Percentiles rank a stretch among this genome's conserved stretches.
Evolutionary conservation across 1,139 yeast genomes (phyloP).

Genomic region (Nematodospora anomalae): DNA sequence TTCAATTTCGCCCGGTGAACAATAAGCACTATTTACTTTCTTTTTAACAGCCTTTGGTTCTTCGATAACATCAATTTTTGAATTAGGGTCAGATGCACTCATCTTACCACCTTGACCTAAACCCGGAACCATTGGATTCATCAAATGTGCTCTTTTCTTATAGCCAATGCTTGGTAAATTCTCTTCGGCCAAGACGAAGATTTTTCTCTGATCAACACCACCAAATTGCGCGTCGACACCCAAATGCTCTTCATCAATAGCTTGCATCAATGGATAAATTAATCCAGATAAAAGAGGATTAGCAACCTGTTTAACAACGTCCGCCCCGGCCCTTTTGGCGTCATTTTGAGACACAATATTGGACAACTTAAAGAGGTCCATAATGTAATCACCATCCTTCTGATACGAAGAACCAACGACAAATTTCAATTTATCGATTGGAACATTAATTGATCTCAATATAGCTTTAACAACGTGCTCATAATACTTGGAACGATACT

Average conservation of each 20-base stretch:
- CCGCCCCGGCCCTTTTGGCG: slow-evolving; percentile 99
- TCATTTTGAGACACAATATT: slow-evolving; percentile 89
- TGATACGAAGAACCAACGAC: slow-evolving; percentile 90
- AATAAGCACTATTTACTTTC: slow-evolving; percentile 89
- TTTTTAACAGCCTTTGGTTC: slow-evolving; percentile 84
- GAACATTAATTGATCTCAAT: slow-evolving; percentile 81
- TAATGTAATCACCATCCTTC: slow-evolving; percentile 68
- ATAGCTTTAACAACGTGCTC: slow-evolving; percentile 81
- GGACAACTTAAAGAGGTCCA: slow-evolving; percentile 85
- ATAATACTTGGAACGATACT: slow-evolving; percentile 86
- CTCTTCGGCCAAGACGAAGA: slow-evolving; percentile 96
- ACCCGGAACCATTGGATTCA: slow-evolving; percentile 99
- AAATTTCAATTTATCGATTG: slow-evolving; percentile 83
- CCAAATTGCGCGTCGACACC: slow-evolving; percentile 95
- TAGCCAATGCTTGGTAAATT: slow-evolving; percentile 83
- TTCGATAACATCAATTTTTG: slow-evolving; percentile 90
- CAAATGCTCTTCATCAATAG: slow-evolving; percentile 90
- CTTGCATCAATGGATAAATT: slow-evolving; percentile 98
- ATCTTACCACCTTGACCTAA: slow-evolving; percentile 95
- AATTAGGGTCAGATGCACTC: slow-evolving; percentile 99
- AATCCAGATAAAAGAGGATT: slow-evolving; percentile 92
- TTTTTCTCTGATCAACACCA: slow-evolving; percentile 98
- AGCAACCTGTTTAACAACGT: slow-evolving; percentile 95
- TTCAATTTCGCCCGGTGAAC: slow-evolving; percentile 91
- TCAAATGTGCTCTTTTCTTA: slow-evolving; percentile 95